Evolutionary conservation across 345 rosid genomes (phyloP).

Genomic region (Anacardium occidentale): DNA sequence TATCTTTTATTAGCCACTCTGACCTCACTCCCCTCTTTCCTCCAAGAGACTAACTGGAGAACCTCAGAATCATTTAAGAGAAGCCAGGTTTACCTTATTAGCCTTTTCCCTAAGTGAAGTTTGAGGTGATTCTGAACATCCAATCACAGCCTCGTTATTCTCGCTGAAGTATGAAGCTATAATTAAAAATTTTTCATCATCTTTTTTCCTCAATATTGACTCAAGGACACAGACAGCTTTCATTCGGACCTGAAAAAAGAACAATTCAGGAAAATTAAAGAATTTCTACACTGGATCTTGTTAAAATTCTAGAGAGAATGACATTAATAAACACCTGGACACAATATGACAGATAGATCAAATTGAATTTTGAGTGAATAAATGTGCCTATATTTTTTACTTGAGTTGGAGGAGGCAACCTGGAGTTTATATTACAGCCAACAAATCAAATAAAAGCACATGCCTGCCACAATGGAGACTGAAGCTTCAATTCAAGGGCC

Average conservation of each 20-base stretch:
- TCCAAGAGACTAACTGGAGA: conserved; percentile 1
- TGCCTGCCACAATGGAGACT: conserved; percentile 93
- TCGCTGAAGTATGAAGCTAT: conserved; percentile 71
- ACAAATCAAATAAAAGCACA: conserved; percentile 12
- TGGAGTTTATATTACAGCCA: conserved; percentile 12
- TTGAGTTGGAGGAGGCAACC: neutral
- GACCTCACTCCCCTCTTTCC: neutral
- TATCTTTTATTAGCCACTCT: conserved; percentile 1
- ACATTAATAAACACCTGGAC: neutral
- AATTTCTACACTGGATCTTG: neutral
- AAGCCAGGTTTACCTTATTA: conserved; percentile 49
- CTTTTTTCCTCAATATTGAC: conserved; percentile 77
- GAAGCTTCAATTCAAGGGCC: conserved; percentile 87
- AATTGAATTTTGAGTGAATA: conserved; percentile 10
- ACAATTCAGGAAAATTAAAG: neutral
- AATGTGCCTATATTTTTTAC: neutral
- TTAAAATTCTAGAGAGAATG: neutral
- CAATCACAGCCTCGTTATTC: conserved; percentile 59
- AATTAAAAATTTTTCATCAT: conserved; percentile 60
- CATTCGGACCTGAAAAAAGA: conserved; percentile 71
- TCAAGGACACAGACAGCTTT: conserved; percentile 92
- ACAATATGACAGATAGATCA: neutral
- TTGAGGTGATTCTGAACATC: conserved; percentile 88
- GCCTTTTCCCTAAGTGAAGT: conserved; percentile 87
- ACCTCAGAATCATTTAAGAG: neutral